phyloP scores from a whole-genome alignment of 2,329 filamentous ascomycete genomes.

The Clarireedia paspali region DNA sequence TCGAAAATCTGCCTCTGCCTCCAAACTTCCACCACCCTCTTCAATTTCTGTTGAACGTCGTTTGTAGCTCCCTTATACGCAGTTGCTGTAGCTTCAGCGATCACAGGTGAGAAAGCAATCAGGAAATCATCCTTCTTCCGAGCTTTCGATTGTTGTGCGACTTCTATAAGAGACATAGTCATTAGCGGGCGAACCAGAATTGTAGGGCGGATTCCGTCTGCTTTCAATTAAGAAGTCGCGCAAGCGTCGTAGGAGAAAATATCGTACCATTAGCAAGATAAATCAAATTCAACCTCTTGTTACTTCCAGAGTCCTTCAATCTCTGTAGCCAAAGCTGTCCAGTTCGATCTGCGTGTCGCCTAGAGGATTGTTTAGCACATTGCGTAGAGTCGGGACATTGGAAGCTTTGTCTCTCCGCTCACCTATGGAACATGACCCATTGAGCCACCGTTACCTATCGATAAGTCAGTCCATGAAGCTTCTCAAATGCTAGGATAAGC shows the following conservation, averaged over 20 bases:
- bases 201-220: slow-evolving; percentile 9
- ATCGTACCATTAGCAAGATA: slow-evolving; percentile 87
- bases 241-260: slow-evolving; percentile 20
- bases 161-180: slow-evolving; percentile 50
- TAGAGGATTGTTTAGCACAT: slow-evolving; percentile 35
- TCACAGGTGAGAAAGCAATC: slow-evolving; percentile 80
- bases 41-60: slow-evolving; percentile 81
- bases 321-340: slow-evolving; percentile 87
- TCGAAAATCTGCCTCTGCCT: slow-evolving; percentile 81
- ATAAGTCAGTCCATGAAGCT: slow-evolving; percentile 7
- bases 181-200: slow-evolving; percentile 13
- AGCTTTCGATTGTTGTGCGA: slow-evolving; percentile 91
- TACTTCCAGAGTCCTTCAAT: slow-evolving; percentile 76
- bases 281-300: slow-evolving; percentile 81
- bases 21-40: slow-evolving; percentile 92
- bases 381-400: background rate
- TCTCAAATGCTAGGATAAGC: background rate
- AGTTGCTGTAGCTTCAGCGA: slow-evolving; percentile 81
- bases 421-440: slow-evolving; percentile 99
- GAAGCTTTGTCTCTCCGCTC: slow-evolving; percentile 26
- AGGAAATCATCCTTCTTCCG: slow-evolving; percentile 90
- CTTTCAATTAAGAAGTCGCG: background rate
- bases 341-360: slow-evolving; percentile 85
- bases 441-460: slow-evolving; percentile 72
- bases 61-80: slow-evolving; percentile 84